Base-by-base conservation (phyloP, 1,139 yeast genomes). In the Protomyces inouyei region DNA sequence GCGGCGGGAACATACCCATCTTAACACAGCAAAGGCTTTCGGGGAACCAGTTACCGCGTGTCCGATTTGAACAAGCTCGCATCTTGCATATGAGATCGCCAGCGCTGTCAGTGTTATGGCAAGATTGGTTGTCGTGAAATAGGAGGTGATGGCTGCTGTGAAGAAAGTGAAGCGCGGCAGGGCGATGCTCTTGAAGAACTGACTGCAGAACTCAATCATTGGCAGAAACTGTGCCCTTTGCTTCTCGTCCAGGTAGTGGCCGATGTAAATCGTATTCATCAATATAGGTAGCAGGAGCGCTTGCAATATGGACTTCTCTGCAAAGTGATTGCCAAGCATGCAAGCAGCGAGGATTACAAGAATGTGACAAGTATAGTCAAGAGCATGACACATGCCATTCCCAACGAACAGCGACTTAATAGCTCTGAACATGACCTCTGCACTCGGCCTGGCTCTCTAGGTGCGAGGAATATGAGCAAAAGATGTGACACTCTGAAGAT, bases 61-160 rank as follows among this genome's bases (percentile, higher is more conserved):
- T 14, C 46, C 3, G 12, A 12, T 8, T 4, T n/a, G 14, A 18
- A 52, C 46, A 8, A 57, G 16, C 28, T 9, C 35, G 10, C 37
- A 12, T 21, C 61, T 18, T 16, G 35, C 16, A 14, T 23, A 16
- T 21, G 57, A 37, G 9, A 52, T 38, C 6, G 52, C 23, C 56
- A 52, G n/a, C 8, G 63, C 51, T 8, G 32, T 3, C 6, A 52
- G 14, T 36, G 57, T 38, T 5, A 59, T 43, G 23, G 12, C 43
- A 51, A 59, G 16, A 14, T 52, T 16, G 16, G 40, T n/a, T 10
- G 40, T 16, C 2, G 57, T 52, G 21, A 52, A 16, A 35, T 59
- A 59, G 35, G 52, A 52, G 25, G 43, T n/a, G 18, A 59, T 16
- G 6, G 63, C 63, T 9, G 63, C 63, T 9, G 45, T 23, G 18